Evolutionary conservation across 495 filamentous ascomycete species (phyloP).

Genomic region (Penicillium daleae): DNA sequence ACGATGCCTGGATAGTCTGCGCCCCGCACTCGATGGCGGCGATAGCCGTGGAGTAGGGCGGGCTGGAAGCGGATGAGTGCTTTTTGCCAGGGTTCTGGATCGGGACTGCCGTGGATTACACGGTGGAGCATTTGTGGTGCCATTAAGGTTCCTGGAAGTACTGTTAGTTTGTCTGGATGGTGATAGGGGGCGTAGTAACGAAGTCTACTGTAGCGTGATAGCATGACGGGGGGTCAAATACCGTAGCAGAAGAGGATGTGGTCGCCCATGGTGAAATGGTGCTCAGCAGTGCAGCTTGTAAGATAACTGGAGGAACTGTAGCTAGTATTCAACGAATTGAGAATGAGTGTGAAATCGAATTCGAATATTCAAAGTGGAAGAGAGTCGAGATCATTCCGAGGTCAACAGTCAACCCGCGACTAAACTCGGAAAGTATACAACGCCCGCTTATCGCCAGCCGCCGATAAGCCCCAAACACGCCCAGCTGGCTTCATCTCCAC

Average conservation of each 20-base stretch:
- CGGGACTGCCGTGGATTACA: slow-evolving; percentile 69
- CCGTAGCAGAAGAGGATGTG: slow-evolving; percentile 63
- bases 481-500: slow-evolving; percentile 44
- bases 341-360: not conserved
- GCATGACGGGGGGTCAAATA: slow-evolving; percentile 27
- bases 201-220: not conserved
- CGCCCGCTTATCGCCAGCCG: not conserved
- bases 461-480: slow-evolving; percentile 34
- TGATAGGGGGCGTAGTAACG: not conserved
- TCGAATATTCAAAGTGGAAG: not conserved
- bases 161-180: slow-evolving; percentile 7
- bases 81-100: slow-evolving; percentile 53
- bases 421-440: not conserved
- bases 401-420: not conserved
- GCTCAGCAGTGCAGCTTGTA: not conserved
- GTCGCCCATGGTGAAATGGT: slow-evolving; percentile 39
- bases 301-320: too few relatives aligned
- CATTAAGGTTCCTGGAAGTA: slow-evolving; percentile 63
- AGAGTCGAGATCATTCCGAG: not conserved
- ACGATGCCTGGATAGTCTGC: slow-evolving; percentile 89
- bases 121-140: slow-evolving; percentile 78
- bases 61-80: slow-evolving; percentile 66
- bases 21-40: slow-evolving; percentile 65
- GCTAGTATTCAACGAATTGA: not conserved
- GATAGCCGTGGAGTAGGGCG: slow-evolving; percentile 73